Conservation (phyloP, 805 yeast species). For the Candida nitratophila region DNA sequence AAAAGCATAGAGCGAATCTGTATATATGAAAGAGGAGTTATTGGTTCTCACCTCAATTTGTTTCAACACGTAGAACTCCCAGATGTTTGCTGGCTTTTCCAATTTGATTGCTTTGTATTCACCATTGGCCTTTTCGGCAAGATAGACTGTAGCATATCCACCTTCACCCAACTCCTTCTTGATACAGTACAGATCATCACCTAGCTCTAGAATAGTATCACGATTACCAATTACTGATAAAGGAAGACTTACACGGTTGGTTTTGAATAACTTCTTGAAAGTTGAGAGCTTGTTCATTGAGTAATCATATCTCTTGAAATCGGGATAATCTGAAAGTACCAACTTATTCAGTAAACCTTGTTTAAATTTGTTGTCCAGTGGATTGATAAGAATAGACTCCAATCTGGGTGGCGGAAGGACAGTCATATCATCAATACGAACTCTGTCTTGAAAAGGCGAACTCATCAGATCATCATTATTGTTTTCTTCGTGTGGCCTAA, state of each 20-base stretch:
- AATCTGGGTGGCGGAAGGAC: neutral
- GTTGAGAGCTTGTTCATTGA: slow-evolving; percentile 7
- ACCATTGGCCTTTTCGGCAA: slow-evolving; percentile 58
- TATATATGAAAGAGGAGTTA: slow-evolving; percentile 28
- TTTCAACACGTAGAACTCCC: slow-evolving; percentile 76
- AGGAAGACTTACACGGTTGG: slow-evolving; percentile 5
- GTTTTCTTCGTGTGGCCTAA: slow-evolving; percentile 17
- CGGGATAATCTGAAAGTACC: slow-evolving; percentile 25
- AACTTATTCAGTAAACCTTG: slow-evolving; percentile 30
- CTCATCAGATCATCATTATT: slow-evolving; percentile 24
- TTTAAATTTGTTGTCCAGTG: slow-evolving; percentile 38
- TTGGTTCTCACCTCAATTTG: slow-evolving; percentile 40
- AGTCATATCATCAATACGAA: slow-evolving; percentile 4
- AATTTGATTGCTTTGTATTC: slow-evolving; percentile 60
- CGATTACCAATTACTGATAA: slow-evolving; percentile 20
- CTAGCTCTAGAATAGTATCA: slow-evolving; percentile 37
- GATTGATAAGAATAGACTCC: slow-evolving; percentile 17
- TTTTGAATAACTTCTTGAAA: slow-evolving; percentile 13
- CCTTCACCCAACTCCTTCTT: slow-evolving; percentile 65
- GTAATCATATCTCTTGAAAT: neutral
- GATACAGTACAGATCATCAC: slow-evolving; percentile 38
- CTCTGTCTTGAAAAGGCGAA: slow-evolving; percentile 40
- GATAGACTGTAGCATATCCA: slow-evolving; percentile 72
- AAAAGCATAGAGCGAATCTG: slow-evolving; percentile 46
- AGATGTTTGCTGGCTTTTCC: slow-evolving; percentile 58